phyloP scores from a whole-genome alignment of 2,329 filamentous ascomycete species.

The Ophiostoma fasciatum region DNA sequence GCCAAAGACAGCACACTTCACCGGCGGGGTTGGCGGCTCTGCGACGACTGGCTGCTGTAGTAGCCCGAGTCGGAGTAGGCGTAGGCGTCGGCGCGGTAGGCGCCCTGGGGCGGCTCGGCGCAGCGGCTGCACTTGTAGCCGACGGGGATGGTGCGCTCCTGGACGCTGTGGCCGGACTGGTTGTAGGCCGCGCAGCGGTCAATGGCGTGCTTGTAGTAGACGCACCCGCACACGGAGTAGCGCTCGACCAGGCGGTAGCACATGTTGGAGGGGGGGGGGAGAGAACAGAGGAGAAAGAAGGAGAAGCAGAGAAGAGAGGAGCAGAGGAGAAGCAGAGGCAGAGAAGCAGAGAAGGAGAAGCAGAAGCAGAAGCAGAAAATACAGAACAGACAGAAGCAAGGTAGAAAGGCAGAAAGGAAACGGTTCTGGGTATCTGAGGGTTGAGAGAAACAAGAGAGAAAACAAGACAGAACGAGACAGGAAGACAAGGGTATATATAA shows the following conservation, averaged over 20 bases:
- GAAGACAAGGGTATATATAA: too few species aligned
- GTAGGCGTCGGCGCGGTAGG: conserved; percentile 24
- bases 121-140: conserved; percentile 63
- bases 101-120: conserved; percentile 20
- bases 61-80: conserved; percentile 41
- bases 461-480: too few species aligned
- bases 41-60: conserved; percentile 32
- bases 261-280: conserved; percentile 37
- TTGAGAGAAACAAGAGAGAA: too few species aligned
- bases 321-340: too few species aligned
- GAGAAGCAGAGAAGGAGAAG: conserved; percentile 1
- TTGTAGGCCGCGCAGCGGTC: conserved; percentile 69
- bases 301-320: not conserved
- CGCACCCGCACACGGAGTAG: conserved; percentile 73
- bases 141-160: conserved; percentile 65
- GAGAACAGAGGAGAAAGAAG: not conserved
- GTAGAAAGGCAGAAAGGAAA: not conserved
- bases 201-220: conserved; percentile 77
- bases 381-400: not conserved
- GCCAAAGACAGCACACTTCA: conserved; percentile 41
- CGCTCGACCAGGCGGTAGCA: conserved; percentile 78
- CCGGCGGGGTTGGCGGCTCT: conserved; percentile 28
- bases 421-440: too few species aligned
- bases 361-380: not conserved
- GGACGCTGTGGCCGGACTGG: conserved; percentile 54